A percentile compares a stretch with the other conserved stretches of the same genome.
These are phyloP conservation scores for Botrytis cinerea DNA, from an alignment of 2,329 filamentous ascomycete species.

Conservation along the genomic window DNA sequence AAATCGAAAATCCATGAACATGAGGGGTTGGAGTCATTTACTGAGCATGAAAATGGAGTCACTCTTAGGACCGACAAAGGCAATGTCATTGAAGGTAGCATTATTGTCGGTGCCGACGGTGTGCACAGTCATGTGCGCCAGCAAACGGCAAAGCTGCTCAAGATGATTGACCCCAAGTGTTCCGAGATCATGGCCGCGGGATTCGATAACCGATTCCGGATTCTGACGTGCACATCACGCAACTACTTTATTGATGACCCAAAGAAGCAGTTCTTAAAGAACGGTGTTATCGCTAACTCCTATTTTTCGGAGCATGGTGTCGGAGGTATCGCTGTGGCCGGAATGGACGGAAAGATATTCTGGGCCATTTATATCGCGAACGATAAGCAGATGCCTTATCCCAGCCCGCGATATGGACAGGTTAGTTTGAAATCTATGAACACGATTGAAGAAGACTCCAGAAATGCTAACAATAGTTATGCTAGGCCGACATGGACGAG, in stretches of 20 bases:
- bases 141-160: slow-evolving; percentile 35
- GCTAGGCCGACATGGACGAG: slow-evolving; percentile 10
- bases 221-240: slow-evolving; percentile 11
- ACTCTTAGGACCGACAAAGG: slow-evolving; percentile 14
- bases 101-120: slow-evolving; percentile 37
- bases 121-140: slow-evolving; percentile 36
- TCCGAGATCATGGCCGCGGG: slow-evolving; percentile 20
- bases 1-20: slow-evolving; percentile 10
- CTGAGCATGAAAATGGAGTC: slow-evolving; percentile 11
- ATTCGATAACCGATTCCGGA: slow-evolving; percentile 3
- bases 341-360: slow-evolving; percentile 17
- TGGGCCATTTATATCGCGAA: slow-evolving; percentile 20
- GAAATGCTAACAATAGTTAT: not conserved
- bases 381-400: not conserved
- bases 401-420: slow-evolving; percentile 16
- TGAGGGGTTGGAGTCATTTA: slow-evolving; percentile 13
- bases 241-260: slow-evolving; percentile 15
- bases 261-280: slow-evolving; percentile 11
- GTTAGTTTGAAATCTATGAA: slow-evolving; percentile 1
- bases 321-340: slow-evolving; percentile 8
- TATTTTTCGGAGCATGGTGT: slow-evolving; percentile 16
- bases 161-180: slow-evolving; percentile 5
- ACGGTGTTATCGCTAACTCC: slow-evolving; percentile 6
- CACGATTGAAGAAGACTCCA: not conserved
- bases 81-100: slow-evolving; percentile 24